Conservation (phyloP, 495 filamentous ascomycete species). For the Penicillium robsamsonii region DNA sequence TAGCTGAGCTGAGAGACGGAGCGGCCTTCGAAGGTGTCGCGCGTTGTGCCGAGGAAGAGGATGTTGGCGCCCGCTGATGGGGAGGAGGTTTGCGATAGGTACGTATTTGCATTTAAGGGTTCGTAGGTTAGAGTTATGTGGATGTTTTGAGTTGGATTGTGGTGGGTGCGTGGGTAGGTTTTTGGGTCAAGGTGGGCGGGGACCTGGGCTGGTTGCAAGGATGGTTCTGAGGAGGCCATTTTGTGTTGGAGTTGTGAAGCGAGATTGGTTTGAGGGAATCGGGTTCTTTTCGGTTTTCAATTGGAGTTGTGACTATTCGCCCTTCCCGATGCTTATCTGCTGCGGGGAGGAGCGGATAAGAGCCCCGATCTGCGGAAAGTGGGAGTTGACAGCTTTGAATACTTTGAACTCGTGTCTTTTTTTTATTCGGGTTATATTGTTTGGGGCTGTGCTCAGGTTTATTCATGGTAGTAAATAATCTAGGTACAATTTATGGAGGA, state of each 20-base stretch:
- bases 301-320: not conserved
- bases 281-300: not conserved
- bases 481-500: not conserved
- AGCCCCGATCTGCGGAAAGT: slow-evolving; percentile 19
- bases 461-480: not conserved
- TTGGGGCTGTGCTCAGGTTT: not conserved
- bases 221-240: not conserved
- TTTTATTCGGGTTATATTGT: not conserved
- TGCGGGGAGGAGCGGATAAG: slow-evolving; percentile 31
- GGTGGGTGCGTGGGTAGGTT: slow-evolving; percentile 42
- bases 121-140: slow-evolving; percentile 56
- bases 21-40: slow-evolving; percentile 74
- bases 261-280: not conserved
- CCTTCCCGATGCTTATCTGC: slow-evolving; percentile 19
- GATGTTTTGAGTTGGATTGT: slow-evolving; percentile 33
- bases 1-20: slow-evolving; percentile 78
- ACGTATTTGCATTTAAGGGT: slow-evolving; percentile 55
- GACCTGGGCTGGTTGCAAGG: slow-evolving; percentile 9
- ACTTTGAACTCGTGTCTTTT: not conserved
- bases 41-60: slow-evolving; percentile 84
- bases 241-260: not conserved
- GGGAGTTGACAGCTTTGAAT: not conserved
- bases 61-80: slow-evolving; percentile 85
- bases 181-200: slow-evolving; percentile 39
- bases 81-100: slow-evolving; percentile 67